These are phyloP conservation scores for Aureococcus anophagefferens DNA, from an alignment of 108 stramenopile genomes.

Conservation along the genomic window DNA sequence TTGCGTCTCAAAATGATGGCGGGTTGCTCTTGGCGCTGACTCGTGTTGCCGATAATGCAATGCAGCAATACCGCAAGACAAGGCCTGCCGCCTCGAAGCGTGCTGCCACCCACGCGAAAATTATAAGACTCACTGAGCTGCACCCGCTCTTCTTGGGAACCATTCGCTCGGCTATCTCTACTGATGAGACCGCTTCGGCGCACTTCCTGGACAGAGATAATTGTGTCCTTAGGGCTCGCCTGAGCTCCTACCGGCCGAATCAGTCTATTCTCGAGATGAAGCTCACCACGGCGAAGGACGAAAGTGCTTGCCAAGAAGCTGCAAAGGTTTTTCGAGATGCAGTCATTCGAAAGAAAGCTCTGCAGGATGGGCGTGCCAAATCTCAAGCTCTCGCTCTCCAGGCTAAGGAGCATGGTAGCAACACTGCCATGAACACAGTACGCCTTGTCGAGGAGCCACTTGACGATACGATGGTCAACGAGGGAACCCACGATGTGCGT, in stretches of 20 bases:
- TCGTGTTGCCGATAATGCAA: constrained; percentile 49
- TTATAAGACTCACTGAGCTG: constrained; percentile 8
- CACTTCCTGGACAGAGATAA: too few species aligned
- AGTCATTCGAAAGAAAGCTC: too few species aligned
- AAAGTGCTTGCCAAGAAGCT: too few species aligned
- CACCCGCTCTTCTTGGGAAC: constrained; percentile 20
- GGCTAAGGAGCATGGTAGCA: too few species aligned
- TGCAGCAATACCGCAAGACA: constrained; percentile 87
- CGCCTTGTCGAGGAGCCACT: not conserved
- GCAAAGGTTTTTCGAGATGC: too few species aligned
- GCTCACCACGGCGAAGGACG: too few species aligned
- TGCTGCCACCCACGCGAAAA: not conserved
- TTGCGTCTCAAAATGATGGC: not conserved
- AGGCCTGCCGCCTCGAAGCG: constrained; percentile 54
- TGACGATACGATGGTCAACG: not conserved
- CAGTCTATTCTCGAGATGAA: not conserved
- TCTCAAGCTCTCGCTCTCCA: too few species aligned
- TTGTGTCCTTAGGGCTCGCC: too few species aligned
- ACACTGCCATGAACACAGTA: too few species aligned
- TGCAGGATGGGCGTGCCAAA: not conserved
- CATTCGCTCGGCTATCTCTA: constrained; percentile 2
- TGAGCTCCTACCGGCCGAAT: not conserved
- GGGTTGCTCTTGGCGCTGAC: not conserved
- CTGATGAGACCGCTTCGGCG: too few species aligned
- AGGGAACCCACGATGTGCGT: constrained; percentile 1